Conservation (phyloP, 1,139 yeast genomes). For the Saccharomyces pastorianus region DNA sequence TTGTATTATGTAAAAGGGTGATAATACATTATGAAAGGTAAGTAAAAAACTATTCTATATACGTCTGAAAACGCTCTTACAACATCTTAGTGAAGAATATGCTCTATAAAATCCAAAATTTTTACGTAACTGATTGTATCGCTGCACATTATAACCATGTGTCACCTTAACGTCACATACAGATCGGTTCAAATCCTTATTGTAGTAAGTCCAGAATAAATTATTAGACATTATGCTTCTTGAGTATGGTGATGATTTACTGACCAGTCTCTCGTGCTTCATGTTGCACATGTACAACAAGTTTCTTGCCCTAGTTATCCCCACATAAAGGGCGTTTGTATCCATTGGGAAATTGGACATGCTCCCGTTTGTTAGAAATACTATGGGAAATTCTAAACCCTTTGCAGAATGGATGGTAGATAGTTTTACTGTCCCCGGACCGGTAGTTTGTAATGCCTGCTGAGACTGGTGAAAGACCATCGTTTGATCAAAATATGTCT, state of each 20-base stretch:
- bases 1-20: background rate
- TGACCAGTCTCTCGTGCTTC: constrained; percentile 13
- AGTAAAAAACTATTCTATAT: background rate
- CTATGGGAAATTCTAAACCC: constrained; percentile 65
- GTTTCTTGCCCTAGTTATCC: constrained; percentile 53
- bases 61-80: background rate
- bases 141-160: background rate
- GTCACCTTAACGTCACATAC: background rate
- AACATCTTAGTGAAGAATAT: background rate
- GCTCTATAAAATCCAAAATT: background rate
- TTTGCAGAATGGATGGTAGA: constrained; percentile 68
- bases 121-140: background rate
- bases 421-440: constrained; percentile 35
- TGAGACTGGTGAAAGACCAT: constrained; percentile 23
- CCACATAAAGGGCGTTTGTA: constrained; percentile 49
- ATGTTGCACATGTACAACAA: constrained; percentile 39
- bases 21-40: background rate
- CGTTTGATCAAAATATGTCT: constrained; percentile 41
- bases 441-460: constrained; percentile 13
- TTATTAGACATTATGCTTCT: constrained; percentile 8
- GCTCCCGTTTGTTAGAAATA: constrained; percentile 43
- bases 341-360: constrained; percentile 22
- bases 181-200: constrained; percentile 18
- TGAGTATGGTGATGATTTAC: background rate
- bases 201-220: constrained; percentile 27